Base-by-base conservation (phyloP, 1,139 yeast species). In the Casaregolazyma suthepensis region DNA sequence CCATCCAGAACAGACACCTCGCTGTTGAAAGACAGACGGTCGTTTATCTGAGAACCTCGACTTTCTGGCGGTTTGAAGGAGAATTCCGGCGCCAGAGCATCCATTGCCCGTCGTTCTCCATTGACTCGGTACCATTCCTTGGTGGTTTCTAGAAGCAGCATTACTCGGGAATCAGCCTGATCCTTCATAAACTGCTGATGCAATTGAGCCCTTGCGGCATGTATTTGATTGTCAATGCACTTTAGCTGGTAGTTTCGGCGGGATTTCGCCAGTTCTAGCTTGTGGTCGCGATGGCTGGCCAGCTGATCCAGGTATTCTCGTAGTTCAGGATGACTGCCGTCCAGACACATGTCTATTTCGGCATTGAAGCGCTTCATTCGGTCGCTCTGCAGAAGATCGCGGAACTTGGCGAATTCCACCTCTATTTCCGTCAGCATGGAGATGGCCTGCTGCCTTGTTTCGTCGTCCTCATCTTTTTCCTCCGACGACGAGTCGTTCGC, bases 111-210 rank as follows among this genome's bases (percentile, higher is more conserved):
- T 61, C 98, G 77, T 68, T 93, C 99, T 63, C 85, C 82, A 69
- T 91, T 91, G 63, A 91, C 87, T 61, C 87, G 85, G 71, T 93
- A 93, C 98, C 99, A 93, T 60, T 82, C 78, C 49, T 87, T 81
- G 1, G 98, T 91, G 4, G 96, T 87, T 18, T 81, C 78, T 55
- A 81, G 77, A 52, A 93, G 77, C 75, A 89, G 75, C 40, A 76
- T 74, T 55, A 79, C 78, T 58, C 91, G 85, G 49, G 79, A 70
- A 65, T 90, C 96, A 63, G 84, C 82, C 48, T 81, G 73, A 57
- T 81, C 79, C 63, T 85, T 86, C 66, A 81, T 71, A 67, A 81
- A 90, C 66, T 90, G 89, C 68, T 93, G 98, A 67, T 91, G 97
- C 45, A 89, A 79, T 54, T 85, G 80, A 5, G 87, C 85, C 56